A percentile compares a stretch with the other conserved stretches of the same genome.
phyloP scores from a whole-genome alignment of 805 yeast species.

The Kodamaea nitidulidarum region DNA sequence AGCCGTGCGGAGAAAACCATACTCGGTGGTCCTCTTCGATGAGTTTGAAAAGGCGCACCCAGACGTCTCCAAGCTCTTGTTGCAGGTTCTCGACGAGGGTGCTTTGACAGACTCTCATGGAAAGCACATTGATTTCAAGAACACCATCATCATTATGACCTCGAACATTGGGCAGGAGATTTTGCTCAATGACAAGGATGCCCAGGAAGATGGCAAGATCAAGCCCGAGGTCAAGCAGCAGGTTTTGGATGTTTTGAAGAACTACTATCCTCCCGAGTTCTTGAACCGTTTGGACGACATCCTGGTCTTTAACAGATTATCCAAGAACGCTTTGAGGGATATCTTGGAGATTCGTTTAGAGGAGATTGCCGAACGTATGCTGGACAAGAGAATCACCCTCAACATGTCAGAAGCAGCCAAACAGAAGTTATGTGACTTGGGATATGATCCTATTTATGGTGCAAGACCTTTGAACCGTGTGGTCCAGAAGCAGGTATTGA shows the following conservation, averaged over 20 bases:
- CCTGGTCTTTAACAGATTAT: constrained; percentile 86
- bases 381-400: constrained; percentile 69
- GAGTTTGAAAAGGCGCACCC: constrained; percentile 97
- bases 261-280: constrained; percentile 88
- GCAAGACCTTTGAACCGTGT: constrained; percentile 94
- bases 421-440: constrained; percentile 74
- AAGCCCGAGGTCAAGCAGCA: constrained; percentile 47
- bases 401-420: constrained; percentile 60
- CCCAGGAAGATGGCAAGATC: constrained; percentile 60
- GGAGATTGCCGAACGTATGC: constrained; percentile 76
- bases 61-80: constrained; percentile 83
- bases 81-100: constrained; percentile 95
- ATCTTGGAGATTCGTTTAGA: constrained; percentile 82
- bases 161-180: constrained; percentile 94
- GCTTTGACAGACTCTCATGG: constrained; percentile 93
- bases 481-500: constrained; percentile 76
- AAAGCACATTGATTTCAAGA: constrained; percentile 87
- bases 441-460: constrained; percentile 90
- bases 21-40: constrained; percentile 87
- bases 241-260: constrained; percentile 67
- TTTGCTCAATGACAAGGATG: constrained; percentile 58
- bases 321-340: constrained; percentile 65
- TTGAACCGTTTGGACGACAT: constrained; percentile 91
- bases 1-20: constrained; percentile 92
- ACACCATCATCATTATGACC: constrained; percentile 94